phyloP scores from a whole-genome alignment of 139 green algal species.

The Trebouxia sp. region DNA sequence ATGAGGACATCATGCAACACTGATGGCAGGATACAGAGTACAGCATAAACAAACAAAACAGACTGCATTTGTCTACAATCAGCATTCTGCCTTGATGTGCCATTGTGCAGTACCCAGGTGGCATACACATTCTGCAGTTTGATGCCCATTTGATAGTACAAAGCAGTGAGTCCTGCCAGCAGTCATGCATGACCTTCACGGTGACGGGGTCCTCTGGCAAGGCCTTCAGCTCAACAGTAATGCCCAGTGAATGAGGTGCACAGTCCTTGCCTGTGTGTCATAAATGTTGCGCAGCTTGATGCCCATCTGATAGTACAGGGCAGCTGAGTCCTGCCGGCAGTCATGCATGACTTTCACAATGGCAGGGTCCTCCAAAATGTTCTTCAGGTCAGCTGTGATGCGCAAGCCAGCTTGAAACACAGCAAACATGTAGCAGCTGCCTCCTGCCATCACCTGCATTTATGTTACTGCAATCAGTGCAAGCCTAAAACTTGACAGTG shows the following conservation, averaged over 20 bases:
- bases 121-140: neutral
- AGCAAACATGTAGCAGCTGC: neutral
- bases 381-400: neutral
- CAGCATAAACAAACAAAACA: too few species aligned
- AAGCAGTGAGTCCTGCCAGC: neutral
- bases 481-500: neutral
- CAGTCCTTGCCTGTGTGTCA: neutral
- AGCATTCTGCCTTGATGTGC: too few species aligned
- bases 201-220: neutral
- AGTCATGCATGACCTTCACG: neutral
- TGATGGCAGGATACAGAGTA: too few species aligned
- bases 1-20: too few species aligned
- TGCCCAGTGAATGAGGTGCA: neutral
- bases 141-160: neutral
- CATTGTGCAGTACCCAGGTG: too few species aligned
- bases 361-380: neutral
- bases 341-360: neutral
- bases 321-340: neutral
- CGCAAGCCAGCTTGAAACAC: neutral
- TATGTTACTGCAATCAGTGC: neutral
- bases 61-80: too few species aligned
- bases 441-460: neutral
- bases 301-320: neutral
- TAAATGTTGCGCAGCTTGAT: neutral
- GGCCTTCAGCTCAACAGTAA: neutral